Conservation (phyloP, 2,329 filamentous ascomycete species). For the Calonectria pauciramosa region DNA sequence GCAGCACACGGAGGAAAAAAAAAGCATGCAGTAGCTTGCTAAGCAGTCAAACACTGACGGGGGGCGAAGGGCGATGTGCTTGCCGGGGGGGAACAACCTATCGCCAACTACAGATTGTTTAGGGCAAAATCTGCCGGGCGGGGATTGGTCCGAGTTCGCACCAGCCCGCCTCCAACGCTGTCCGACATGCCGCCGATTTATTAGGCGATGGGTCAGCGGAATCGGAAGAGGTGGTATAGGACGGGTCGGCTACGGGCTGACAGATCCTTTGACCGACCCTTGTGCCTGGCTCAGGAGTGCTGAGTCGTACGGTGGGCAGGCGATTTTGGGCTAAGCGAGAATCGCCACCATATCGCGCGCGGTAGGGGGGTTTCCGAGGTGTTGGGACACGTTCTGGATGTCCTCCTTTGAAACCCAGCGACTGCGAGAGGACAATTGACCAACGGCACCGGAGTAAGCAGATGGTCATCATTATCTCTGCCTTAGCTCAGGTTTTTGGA, state of each 20-base stretch:
- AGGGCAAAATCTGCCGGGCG: slow-evolving; percentile 35
- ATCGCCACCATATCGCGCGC: slow-evolving; percentile 12
- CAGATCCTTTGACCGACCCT: slow-evolving; percentile 10
- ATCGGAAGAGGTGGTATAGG: slow-evolving; percentile 38
- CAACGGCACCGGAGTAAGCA: slow-evolving; percentile 31
- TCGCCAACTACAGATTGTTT: slow-evolving; percentile 31
- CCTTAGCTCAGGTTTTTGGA: slow-evolving; percentile 6
- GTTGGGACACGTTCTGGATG: background rate
- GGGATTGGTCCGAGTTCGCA: slow-evolving; percentile 47
- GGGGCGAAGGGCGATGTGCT: slow-evolving; percentile 5
- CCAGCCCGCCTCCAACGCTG: background rate
- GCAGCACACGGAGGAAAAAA: slow-evolving; percentile 6
- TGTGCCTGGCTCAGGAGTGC: slow-evolving; percentile 24
- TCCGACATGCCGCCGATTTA: slow-evolving; percentile 27
- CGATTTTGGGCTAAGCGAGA: slow-evolving; percentile 33
- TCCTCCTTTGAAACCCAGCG: background rate
- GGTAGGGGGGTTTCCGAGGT: slow-evolving; percentile 41
- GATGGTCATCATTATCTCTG: slow-evolving; percentile 29
- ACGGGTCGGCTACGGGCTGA: background rate
- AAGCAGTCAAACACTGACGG: slow-evolving; percentile 12
- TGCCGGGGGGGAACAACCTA: slow-evolving; percentile 30
- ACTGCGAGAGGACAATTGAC: slow-evolving; percentile 28
- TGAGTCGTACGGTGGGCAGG: slow-evolving; percentile 42
- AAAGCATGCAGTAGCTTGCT: slow-evolving; percentile 17
- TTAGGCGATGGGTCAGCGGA: slow-evolving; percentile 44